Conservation (phyloP, 2,329 filamentous ascomycete species). For the Lizonia empirigonia region DNA sequence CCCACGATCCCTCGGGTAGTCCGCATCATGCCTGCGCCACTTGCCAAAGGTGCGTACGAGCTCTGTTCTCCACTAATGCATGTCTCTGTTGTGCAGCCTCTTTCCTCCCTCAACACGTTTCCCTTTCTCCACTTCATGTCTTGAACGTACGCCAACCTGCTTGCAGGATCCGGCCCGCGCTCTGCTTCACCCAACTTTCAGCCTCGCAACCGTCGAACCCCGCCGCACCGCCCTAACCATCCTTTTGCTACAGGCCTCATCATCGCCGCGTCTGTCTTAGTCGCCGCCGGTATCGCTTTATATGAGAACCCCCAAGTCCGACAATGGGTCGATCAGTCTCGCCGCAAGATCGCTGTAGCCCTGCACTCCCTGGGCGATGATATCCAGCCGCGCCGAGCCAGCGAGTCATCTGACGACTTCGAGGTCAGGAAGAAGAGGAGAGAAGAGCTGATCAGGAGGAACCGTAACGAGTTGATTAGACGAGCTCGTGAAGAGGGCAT, state of each 20-base stretch:
- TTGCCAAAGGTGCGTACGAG: slow-evolving; percentile 48
- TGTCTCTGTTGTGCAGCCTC: slow-evolving; percentile 29
- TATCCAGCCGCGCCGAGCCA: slow-evolving; percentile 53
- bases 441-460: slow-evolving; percentile 42
- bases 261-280: slow-evolving; percentile 64
- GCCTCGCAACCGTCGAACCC: slow-evolving; percentile 11
- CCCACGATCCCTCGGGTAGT: slow-evolving; percentile 3
- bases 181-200: slow-evolving; percentile 19
- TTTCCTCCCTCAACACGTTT: slow-evolving; percentile 9
- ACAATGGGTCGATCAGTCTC: slow-evolving; percentile 66
- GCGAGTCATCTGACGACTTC: slow-evolving; percentile 41
- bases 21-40: slow-evolving; percentile 47
- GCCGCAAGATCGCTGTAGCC: slow-evolving; percentile 65
- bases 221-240: slow-evolving; percentile 34
- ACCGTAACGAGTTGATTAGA: slow-evolving; percentile 45
- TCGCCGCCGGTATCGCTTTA: slow-evolving; percentile 66
- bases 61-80: slow-evolving; percentile 24
- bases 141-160: slow-evolving; percentile 37
- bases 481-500: slow-evolving; percentile 48
- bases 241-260: slow-evolving; percentile 60
- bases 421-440: slow-evolving; percentile 37
- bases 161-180: slow-evolving; percentile 36
- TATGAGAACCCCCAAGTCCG: slow-evolving; percentile 68
- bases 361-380: slow-evolving; percentile 66
- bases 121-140: neutral